phyloP scores from a whole-genome alignment of 2,329 filamentous ascomycete species.

The Lachnellula cervina region DNA sequence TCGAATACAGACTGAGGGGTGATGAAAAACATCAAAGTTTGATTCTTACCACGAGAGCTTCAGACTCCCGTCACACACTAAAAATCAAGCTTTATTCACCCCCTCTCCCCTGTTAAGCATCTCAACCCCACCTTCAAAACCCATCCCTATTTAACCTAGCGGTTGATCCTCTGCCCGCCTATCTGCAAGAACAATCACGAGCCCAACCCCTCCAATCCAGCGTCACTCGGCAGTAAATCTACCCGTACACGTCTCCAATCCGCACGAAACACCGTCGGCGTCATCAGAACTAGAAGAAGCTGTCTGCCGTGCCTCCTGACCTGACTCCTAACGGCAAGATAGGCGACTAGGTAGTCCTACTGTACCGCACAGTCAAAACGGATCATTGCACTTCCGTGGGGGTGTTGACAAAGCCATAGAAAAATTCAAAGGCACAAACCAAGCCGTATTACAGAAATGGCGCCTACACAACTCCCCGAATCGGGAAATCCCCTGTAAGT shows the following conservation, averaged over 20 bases:
- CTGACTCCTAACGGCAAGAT: background rate
- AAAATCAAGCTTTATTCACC: background rate
- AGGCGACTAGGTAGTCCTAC: background rate
- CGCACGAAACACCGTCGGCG: background rate
- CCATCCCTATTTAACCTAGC: background rate
- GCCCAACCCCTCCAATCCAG: background rate
- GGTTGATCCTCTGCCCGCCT: constrained; percentile 2
- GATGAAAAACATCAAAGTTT: background rate
- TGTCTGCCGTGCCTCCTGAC: background rate
- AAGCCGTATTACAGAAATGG: constrained; percentile 24
- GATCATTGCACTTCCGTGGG: background rate
- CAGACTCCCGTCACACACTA: background rate
- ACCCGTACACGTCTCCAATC: background rate
- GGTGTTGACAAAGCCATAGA: too few relatives aligned
- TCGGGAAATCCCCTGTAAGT: constrained; percentile 43
- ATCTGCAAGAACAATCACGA: background rate
- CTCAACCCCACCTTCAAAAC: background rate
- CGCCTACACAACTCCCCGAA: constrained; percentile 36
- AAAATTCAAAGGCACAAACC: background rate
- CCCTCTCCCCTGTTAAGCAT: background rate
- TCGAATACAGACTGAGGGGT: background rate
- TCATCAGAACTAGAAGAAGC: background rate
- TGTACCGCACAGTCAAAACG: background rate
- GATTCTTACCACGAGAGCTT: background rate
- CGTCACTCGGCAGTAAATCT: background rate